Evolutionary conservation across 2,329 filamentous ascomycete species (phyloP), one percentile per base, ranked within the genome.

Genomic region (Epichloe scottii): DNA sequence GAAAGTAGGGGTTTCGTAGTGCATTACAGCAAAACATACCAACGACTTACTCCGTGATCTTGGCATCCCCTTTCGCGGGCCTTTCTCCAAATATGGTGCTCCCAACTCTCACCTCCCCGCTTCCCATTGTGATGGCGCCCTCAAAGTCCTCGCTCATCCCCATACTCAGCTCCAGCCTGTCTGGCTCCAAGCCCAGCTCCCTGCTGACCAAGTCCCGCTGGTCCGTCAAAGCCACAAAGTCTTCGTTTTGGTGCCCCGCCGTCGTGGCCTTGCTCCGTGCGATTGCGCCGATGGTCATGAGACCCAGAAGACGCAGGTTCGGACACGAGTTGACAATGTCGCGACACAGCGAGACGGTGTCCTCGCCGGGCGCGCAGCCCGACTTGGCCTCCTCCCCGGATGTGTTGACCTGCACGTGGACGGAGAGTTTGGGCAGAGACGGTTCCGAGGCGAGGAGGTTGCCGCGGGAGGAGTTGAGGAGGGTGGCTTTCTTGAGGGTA

Each of bases 271-370:
- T 78, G 59, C 87, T 93, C 55, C 91, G 73, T 46, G 89, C 91
- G 65, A 97, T 95, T 17, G 91, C 89, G 1, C 93, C 93, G 62
- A 98, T 97, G 2, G 93, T 98, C 93, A 98, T 98, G 38, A 98
- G 69, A 0, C 93, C 93, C 33, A 85, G 75, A 2, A 98, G 72
- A 51, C 78, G 72, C 38, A 98, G 71, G 63, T 83, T 76, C 1
- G 87, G 82, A 65, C 89, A 95, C 38, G 79, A 73, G 4, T 84
- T 74, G 11, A 78, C 66, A 49, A 98, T 80, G 61, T 85, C 77
- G 49, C 74, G 75, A 64, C 87, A 91, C 39, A 97, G 71, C 0
- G 70, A 73, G 1, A 80, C 65, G 46, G 79, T 73, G 51, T 85
- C 72, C 14, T 76, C 69, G 1, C 75, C 76, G 0, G 90, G 91